Evolutionary conservation across 2,329 filamentous ascomycete genomes (phyloP).

Genomic region (Didymella glomerata): DNA sequence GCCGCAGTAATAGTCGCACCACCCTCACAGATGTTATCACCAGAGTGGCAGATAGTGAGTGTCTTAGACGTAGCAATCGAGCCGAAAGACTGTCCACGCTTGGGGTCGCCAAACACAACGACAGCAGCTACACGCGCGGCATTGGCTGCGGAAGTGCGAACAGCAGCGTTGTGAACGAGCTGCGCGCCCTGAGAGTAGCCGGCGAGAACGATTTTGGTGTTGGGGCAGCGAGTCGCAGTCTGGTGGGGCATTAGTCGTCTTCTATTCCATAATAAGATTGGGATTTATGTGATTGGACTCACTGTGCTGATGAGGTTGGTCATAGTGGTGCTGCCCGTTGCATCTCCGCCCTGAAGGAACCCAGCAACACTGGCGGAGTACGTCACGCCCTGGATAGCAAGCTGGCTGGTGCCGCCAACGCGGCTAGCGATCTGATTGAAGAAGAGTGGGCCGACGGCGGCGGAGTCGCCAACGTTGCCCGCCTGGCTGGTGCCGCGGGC

Average conservation of each 20-base stretch:
- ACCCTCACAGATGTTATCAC: constrained; percentile 42
- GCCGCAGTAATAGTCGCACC: constrained; percentile 19
- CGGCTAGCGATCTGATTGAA: constrained; percentile 55
- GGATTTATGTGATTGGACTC: constrained; percentile 27
- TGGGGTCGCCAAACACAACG: constrained; percentile 48
- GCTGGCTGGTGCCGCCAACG: constrained; percentile 52
- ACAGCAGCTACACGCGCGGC: constrained; percentile 30
- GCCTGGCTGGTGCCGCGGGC: constrained; percentile 63
- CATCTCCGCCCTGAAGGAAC: constrained; percentile 57
- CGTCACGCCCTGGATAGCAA: constrained; percentile 63
- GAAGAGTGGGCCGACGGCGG: constrained; percentile 58
- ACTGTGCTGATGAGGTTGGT: constrained; percentile 41
- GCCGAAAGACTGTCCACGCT: constrained; percentile 38
- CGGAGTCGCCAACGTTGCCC: constrained; percentile 60
- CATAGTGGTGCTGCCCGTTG: constrained; percentile 55
- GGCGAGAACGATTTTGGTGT: constrained; percentile 33
- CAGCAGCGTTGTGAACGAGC: constrained; percentile 55
- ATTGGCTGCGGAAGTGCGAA: constrained; percentile 26
- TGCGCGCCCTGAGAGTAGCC: constrained; percentile 48
- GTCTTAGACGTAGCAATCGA: constrained; percentile 34
- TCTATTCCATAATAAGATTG: background rate
- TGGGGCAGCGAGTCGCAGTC: constrained; percentile 30
- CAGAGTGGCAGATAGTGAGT: constrained; percentile 41
- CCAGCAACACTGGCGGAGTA: constrained; percentile 57
- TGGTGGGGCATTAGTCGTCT: background rate